phyloP scores from a whole-genome alignment of 2,329 filamentous ascomycete species.

The Ophiostoma perfectum region DNA sequence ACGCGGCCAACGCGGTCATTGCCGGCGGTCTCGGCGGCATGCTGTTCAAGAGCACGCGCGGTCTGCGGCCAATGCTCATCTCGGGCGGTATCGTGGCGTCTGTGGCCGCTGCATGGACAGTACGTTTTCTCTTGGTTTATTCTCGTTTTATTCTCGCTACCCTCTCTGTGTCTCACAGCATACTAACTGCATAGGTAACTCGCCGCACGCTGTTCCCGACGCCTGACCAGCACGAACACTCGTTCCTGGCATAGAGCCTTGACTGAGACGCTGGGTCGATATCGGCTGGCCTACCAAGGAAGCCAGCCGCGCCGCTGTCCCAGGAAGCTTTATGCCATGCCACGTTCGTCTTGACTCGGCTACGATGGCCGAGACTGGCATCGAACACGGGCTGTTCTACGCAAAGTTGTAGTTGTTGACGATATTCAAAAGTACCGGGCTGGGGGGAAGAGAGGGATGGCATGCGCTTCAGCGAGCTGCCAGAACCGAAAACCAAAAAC shows the following conservation, averaged over 20 bases:
- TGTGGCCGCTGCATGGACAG: slow-evolving; percentile 82
- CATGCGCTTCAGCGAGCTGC: neutral
- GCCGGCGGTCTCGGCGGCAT: slow-evolving; percentile 86
- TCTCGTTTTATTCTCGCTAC: neutral
- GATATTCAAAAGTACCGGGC: too few relatives aligned
- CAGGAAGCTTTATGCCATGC: too few relatives aligned
- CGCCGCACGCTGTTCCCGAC: slow-evolving; percentile 30
- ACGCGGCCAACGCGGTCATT: slow-evolving; percentile 78
- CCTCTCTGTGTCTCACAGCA: neutral
- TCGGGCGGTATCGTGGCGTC: slow-evolving; percentile 84
- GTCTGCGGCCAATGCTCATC: slow-evolving; percentile 86
- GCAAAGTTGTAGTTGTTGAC: neutral
- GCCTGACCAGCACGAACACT: slow-evolving; percentile 15
- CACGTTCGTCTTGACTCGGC: too few relatives aligned
- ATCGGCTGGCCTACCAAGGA: too few relatives aligned
- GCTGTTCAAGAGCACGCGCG: slow-evolving; percentile 93
- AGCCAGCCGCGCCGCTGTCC: too few relatives aligned
- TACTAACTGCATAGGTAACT: slow-evolving; percentile 23
- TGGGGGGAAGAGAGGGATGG: neutral
- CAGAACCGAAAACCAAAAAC: neutral
- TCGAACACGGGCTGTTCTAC: too few relatives aligned
- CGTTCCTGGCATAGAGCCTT: neutral
- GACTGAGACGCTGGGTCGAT: too few relatives aligned
- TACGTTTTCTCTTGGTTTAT: slow-evolving; percentile 48
- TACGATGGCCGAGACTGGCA: too few relatives aligned